phyloP scores from a whole-genome alignment of 1,284 basidiomycete genomes.

The Tranzscheliella williamsii region DNA sequence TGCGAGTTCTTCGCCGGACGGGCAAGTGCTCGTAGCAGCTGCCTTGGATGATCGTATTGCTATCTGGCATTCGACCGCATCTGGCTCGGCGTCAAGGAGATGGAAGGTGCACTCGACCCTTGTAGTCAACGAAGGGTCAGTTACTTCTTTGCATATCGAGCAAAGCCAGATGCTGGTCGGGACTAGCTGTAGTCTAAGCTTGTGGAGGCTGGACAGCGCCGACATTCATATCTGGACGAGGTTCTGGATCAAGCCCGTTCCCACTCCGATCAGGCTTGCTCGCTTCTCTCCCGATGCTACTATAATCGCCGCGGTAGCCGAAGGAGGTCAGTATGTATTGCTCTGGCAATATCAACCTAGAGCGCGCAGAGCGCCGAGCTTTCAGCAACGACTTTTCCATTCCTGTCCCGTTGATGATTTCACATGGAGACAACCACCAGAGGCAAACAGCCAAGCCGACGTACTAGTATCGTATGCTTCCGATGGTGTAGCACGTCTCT shows the following conservation, averaged over 20 bases:
- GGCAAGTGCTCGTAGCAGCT: conserved; percentile 19
- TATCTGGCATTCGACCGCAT: conserved; percentile 24
- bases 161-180: conserved; percentile 27
- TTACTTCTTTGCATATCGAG: conserved; percentile 25
- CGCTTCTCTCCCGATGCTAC: conserved; percentile 32
- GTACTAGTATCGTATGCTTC: conserved; percentile 33
- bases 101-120: conserved; percentile 43
- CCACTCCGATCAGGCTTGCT: conserved; percentile 18
- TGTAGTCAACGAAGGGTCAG: conserved; percentile 22
- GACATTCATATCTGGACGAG: conserved; percentile 34
- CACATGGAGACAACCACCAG: conserved; percentile 27
- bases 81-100: conserved; percentile 8
- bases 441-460: conserved; percentile 29
- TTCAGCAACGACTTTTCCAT: conserved; percentile 34
- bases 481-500: conserved; percentile 42
- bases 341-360: conserved; percentile 32
- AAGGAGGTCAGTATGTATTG: conserved; percentile 23
- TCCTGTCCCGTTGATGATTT: conserved; percentile 15
- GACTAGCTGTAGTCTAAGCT: conserved; percentile 9
- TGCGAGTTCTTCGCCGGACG: conserved; percentile 8
- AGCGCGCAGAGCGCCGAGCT: conserved; percentile 6
- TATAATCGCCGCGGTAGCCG: conserved; percentile 31
- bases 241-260: conserved; percentile 24
- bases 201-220: conserved; percentile 34
- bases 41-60: conserved; percentile 39